phyloP scores from a whole-genome alignment of 1,139 yeast genomes.

The Nakaseomyces glabratus region DNA sequence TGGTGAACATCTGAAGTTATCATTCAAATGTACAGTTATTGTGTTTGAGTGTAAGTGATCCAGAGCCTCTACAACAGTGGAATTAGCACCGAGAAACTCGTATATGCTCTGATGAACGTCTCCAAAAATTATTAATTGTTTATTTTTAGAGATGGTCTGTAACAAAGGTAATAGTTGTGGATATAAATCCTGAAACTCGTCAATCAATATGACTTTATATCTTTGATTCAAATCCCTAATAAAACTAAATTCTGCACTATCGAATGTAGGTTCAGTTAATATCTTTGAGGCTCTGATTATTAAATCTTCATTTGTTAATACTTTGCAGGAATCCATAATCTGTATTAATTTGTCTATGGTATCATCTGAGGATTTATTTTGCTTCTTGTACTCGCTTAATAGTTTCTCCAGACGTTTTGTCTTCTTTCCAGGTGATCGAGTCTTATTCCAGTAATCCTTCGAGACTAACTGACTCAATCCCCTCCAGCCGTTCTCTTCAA shows the following conservation, averaged over 20 bases:
- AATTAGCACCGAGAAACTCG: constrained; percentile 49
- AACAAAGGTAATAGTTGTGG: constrained; percentile 43
- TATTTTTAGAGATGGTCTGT: constrained; percentile 31
- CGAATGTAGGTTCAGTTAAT: constrained; percentile 11
- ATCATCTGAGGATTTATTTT: constrained; percentile 8
- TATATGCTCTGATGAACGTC: constrained; percentile 69
- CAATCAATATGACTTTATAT: constrained; percentile 45
- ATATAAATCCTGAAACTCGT: constrained; percentile 70
- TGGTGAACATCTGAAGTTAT: constrained; percentile 53
- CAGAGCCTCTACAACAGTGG: constrained; percentile 26
- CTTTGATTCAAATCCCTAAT: constrained; percentile 14
- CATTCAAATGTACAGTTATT: constrained; percentile 33
- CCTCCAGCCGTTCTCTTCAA: constrained; percentile 48
- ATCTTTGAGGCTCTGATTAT: constrained; percentile 29
- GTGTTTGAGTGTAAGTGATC: constrained; percentile 23
- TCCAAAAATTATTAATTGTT: constrained; percentile 61
- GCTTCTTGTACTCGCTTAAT: constrained; percentile 30
- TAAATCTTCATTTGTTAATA: constrained; percentile 39
- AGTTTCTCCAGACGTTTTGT: constrained; percentile 33
- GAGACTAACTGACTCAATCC: constrained; percentile 31
- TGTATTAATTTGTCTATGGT: constrained; percentile 21
- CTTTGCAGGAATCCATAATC: constrained; percentile 30
- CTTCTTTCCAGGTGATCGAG: constrained; percentile 18
- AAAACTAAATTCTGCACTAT: constrained; percentile 10
- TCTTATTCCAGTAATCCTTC: constrained; percentile 16